phyloP scores from a whole-genome alignment of 345 rosid genomes.

The Boechera stricta region DNA sequence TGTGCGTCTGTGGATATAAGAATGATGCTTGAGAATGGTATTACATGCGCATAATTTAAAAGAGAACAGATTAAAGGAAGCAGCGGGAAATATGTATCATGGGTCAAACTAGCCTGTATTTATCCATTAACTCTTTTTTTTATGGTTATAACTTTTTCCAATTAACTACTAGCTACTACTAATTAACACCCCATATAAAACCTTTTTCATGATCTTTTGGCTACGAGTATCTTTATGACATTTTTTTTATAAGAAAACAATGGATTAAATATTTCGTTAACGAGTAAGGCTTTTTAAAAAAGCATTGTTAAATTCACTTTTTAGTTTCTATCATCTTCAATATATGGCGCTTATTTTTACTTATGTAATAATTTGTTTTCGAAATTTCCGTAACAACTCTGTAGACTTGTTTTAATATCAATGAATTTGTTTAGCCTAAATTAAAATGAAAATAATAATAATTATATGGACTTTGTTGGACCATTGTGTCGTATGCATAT shows the following conservation, averaged over 20 bases:
- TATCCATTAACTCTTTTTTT: background rate
- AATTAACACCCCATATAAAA: constrained; percentile 15
- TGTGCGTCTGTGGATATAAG: constrained; percentile 29
- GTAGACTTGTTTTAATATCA: too few relatives aligned
- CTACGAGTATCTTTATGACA: background rate
- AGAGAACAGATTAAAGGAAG: constrained; percentile 1
- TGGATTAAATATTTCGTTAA: too few relatives aligned
- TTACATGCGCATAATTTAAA: constrained; percentile 35
- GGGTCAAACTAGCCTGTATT: constrained; percentile 19
- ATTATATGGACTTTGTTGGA: too few relatives aligned
- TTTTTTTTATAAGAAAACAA: background rate
- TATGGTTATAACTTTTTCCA: background rate
- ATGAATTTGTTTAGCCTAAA: too few relatives aligned
- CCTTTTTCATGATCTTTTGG: constrained; percentile 2
- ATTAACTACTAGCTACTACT: background rate
- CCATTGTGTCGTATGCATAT: too few relatives aligned
- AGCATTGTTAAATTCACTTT: too few relatives aligned
- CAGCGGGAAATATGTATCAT: background rate
- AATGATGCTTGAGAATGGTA: constrained; percentile 40
- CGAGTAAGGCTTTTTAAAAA: too few relatives aligned
- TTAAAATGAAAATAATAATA: too few relatives aligned
- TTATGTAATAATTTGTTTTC: too few relatives aligned
- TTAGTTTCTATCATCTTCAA: too few relatives aligned
- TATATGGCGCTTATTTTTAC: too few relatives aligned
- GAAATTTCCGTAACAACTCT: too few relatives aligned